phyloP scores from a whole-genome alignment of 1,139 yeast species.

The Yamadazyma taylorii region DNA sequence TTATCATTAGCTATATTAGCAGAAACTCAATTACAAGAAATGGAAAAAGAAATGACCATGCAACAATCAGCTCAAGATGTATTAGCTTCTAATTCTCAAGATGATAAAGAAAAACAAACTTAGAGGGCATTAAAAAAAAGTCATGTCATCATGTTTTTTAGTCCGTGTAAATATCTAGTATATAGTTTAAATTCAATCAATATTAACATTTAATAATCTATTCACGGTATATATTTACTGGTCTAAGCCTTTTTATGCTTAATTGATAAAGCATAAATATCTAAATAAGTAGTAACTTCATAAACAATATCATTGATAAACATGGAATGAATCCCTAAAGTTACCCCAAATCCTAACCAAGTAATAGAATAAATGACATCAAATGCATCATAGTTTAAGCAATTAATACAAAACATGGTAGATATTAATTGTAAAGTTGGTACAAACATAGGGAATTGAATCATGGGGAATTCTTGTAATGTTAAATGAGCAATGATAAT shows the following conservation, averaged over 20 bases:
- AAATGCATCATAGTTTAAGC: constrained; percentile 40
- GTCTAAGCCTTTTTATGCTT: constrained; percentile 65
- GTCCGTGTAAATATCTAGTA: constrained; percentile 1
- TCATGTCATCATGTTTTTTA: no score
- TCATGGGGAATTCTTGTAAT: constrained; percentile 68
- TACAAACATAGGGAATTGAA: constrained; percentile 67
- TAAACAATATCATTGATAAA: constrained; percentile 79
- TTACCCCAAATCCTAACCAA: constrained; percentile 75
- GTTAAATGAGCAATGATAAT: constrained; percentile 89
- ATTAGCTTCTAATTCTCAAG: constrained; percentile 73
- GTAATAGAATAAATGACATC: constrained; percentile 48
- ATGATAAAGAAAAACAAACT: constrained; percentile 28
- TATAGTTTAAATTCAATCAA: not conserved
- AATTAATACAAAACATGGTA: constrained; percentile 36
- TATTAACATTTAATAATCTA: no score
- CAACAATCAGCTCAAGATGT: constrained; percentile 85
- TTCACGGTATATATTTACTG: not conserved
- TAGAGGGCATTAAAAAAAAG: no score
- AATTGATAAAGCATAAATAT: constrained; percentile 81
- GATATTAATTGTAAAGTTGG: constrained; percentile 58
- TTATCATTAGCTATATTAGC: constrained; percentile 83
- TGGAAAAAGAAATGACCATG: constrained; percentile 89
- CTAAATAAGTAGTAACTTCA: constrained; percentile 81
- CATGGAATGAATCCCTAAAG: constrained; percentile 74
- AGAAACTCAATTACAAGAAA: constrained; percentile 90